phyloP scores from a whole-genome alignment of 345 rosid genomes.

The Brassica incana region DNA sequence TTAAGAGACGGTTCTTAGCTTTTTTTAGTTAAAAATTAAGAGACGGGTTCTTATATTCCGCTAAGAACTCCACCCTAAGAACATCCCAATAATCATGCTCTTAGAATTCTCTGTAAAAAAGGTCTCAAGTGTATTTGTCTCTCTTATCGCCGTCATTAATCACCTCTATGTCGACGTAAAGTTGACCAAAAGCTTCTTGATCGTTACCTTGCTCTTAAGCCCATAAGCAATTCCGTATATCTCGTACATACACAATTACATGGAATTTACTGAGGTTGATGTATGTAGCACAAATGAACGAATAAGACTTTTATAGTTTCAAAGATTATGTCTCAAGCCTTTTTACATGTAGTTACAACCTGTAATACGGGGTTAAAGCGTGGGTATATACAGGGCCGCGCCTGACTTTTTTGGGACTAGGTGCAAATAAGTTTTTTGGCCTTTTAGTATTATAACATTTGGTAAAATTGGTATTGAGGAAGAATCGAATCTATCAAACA shows the following conservation, averaged over 20 bases:
- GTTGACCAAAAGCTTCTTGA: conserved; percentile 17
- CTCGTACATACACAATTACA: background rate
- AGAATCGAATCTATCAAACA: no score
- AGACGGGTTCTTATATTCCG: no score
- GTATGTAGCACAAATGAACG: background rate
- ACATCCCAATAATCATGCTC: no score
- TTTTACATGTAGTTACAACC: background rate
- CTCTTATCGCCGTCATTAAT: background rate
- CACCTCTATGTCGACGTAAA: background rate
- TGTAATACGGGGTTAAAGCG: background rate
- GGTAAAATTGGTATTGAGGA: no score
- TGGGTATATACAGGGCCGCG: no score
- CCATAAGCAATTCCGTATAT: background rate
- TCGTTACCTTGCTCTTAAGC: background rate
- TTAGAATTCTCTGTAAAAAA: no score
- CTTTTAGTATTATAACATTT: no score
- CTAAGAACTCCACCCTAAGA: no score
- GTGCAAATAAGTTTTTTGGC: no score
- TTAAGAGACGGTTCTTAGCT: no score
- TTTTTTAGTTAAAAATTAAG: no score
- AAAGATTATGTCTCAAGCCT: background rate
- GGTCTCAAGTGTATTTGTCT: background rate
- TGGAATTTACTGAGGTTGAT: background rate
- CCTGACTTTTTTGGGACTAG: no score
- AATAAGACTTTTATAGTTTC: background rate